These are phyloP conservation scores for Melanogaster broomeanus DNA, from an alignment of 768 basidiomycete genomes.

Conservation along the genomic window DNA sequence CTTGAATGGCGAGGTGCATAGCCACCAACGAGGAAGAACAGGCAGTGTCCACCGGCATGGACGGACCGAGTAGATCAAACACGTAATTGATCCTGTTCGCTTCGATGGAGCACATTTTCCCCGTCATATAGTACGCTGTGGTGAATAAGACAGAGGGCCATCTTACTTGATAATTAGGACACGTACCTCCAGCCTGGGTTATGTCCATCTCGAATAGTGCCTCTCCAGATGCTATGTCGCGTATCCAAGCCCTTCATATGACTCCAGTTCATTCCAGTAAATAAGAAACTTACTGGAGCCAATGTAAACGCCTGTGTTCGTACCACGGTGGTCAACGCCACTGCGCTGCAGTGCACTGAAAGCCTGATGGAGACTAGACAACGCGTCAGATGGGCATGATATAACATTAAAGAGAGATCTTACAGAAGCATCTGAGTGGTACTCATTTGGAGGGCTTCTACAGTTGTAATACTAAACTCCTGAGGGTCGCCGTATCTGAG, in stretches of 20 bases:
- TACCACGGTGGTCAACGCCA: constrained; percentile 40
- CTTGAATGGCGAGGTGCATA: constrained; percentile 43
- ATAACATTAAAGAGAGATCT: neutral
- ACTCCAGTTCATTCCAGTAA: constrained; percentile 12
- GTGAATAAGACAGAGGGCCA: constrained; percentile 31
- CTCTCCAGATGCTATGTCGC: too few species aligned
- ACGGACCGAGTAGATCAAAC: constrained; percentile 39
- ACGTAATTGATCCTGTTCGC: constrained; percentile 19
- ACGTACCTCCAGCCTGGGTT: constrained; percentile 33
- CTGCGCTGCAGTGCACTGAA: constrained; percentile 44
- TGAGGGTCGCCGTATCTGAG: neutral
- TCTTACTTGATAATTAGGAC: too few species aligned
- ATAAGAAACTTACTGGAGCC: constrained; percentile 30
- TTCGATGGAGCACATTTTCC: neutral
- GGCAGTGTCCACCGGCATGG: constrained; percentile 46
- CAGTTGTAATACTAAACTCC: constrained; percentile 37
- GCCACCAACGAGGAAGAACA: constrained; percentile 45
- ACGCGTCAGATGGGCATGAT: neutral
- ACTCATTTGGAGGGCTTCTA: neutral
- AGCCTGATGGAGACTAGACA: constrained; percentile 2
- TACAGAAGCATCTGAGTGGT: neutral
- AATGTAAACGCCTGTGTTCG: constrained; percentile 38
- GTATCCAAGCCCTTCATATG: neutral
- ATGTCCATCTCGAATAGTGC: constrained; percentile 30
- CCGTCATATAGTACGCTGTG: constrained; percentile 41